Conservation (phyloP, 768 basidiomycete genomes). For the Mycena metata region DNA sequence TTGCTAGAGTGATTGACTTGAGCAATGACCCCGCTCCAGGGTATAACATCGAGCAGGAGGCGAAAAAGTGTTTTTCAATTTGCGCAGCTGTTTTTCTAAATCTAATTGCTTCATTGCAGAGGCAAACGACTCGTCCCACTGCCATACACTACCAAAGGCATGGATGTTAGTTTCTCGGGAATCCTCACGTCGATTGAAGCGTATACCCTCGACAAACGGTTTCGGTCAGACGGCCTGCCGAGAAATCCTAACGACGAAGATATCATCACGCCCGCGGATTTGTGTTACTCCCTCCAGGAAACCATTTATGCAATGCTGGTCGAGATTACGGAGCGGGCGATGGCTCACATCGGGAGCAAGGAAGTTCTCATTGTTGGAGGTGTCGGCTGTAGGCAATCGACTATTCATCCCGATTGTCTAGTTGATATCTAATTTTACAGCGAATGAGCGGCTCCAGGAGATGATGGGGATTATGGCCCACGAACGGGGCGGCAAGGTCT, state of each 20-base stretch:
- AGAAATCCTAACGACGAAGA: slow-evolving; percentile 66
- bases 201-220: slow-evolving; percentile 90
- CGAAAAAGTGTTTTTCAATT: slow-evolving; percentile 76
- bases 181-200: slow-evolving; percentile 90
- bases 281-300: slow-evolving; percentile 98
- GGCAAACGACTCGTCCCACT: slow-evolving; percentile 86
- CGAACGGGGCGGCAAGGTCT: slow-evolving; percentile 90
- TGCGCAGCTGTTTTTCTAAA: background rate
- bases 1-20: slow-evolving; percentile 93
- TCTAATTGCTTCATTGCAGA: slow-evolving; percentile 54
- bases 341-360: slow-evolving; percentile 97
- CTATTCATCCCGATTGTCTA: background rate
- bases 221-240: slow-evolving; percentile 59
- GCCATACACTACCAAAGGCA: slow-evolving; percentile 97
- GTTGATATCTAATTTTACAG: slow-evolving; percentile 54
- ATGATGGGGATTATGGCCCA: slow-evolving; percentile 99
- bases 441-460: slow-evolving; percentile 92
- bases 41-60: slow-evolving; percentile 97
- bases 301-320: slow-evolving; percentile 98
- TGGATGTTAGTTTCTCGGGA: slow-evolving; percentile 98
- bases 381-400: slow-evolving; percentile 88
- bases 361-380: slow-evolving; percentile 98
- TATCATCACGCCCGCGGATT: slow-evolving; percentile 92
- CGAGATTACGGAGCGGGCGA: slow-evolving; percentile 98
- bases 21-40: slow-evolving; percentile 97